A percentile compares a stretch with the other conserved stretches of the same genome.
phyloP scores from a whole-genome alignment of 768 basidiomycete genomes.

The Cystobasidium ongulense region DNA sequence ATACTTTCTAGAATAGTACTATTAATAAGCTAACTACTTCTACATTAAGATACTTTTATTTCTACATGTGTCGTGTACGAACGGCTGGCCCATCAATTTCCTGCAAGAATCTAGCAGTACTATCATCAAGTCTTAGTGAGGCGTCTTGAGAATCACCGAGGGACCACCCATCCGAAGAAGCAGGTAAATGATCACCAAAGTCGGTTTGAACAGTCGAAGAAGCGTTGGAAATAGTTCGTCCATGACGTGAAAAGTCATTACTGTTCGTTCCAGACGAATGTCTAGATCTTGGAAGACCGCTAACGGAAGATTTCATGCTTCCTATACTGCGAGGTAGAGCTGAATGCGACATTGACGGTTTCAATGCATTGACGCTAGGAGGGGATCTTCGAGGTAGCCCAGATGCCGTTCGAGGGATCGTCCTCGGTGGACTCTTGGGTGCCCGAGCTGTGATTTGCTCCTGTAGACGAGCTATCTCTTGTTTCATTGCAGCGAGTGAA shows the following conservation, averaged over 20 bases:
- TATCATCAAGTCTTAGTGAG: conserved; percentile 10
- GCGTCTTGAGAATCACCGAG: conserved; percentile 3
- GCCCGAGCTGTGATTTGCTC: not conserved
- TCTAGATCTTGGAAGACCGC: not conserved
- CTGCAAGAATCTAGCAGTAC: conserved; percentile 13
- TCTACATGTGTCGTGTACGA: not conserved
- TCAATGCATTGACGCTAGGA: not conserved
- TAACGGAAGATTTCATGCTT: not conserved
- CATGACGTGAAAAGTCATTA: not conserved
- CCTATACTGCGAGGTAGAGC: not conserved
- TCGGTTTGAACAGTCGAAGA: conserved; percentile 13
- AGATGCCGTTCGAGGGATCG: not conserved
- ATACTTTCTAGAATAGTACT: not conserved
- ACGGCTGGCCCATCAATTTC: not conserved
- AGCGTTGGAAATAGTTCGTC: not conserved
- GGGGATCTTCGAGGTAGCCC: not conserved
- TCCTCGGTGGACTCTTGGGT: not conserved
- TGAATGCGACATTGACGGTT: not conserved
- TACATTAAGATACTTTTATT: not conserved
- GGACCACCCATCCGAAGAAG: conserved; percentile 16
- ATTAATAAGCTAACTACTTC: not conserved
- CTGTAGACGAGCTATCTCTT: not conserved
- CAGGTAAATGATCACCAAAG: conserved; percentile 20
- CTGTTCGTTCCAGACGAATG: not conserved
- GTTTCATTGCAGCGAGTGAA: not conserved